Conservation (phyloP, 2,329 filamentous ascomycete genomes). For the Waltergamsia citrina region DNA sequence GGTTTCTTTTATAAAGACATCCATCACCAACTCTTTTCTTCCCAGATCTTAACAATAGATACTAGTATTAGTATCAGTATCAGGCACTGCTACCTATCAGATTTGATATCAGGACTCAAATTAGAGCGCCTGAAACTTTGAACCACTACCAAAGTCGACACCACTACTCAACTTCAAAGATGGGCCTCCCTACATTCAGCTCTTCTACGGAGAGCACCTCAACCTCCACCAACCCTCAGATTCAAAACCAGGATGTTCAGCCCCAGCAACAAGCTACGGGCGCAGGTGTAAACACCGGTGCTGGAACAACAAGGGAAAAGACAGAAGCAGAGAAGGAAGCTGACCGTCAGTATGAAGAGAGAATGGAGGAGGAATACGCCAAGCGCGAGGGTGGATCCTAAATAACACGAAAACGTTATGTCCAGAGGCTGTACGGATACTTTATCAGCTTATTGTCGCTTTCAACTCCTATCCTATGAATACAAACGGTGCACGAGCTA, state of each 20-base stretch:
- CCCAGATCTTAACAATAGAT: too few relatives aligned
- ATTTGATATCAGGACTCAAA: not conserved
- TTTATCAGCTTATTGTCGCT: too few relatives aligned
- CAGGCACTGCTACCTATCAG: not conserved
- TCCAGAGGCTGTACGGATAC: too few relatives aligned
- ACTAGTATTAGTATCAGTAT: too few relatives aligned
- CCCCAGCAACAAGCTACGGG: constrained; percentile 20
- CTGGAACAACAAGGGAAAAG: constrained; percentile 34
- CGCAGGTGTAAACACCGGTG: constrained; percentile 39
- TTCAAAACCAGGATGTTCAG: constrained; percentile 7
- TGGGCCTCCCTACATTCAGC: constrained; percentile 16
- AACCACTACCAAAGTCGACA: constrained; percentile 3
- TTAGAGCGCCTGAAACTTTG: not conserved
- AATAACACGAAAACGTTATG: too few relatives aligned
- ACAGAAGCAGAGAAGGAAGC: constrained; percentile 39
- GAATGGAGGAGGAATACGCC: constrained; percentile 46
- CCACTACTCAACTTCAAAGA: constrained; percentile 4
- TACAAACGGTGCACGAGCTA: too few relatives aligned
- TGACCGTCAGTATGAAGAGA: constrained; percentile 39
- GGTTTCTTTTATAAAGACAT: not conserved
- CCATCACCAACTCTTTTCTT: too few relatives aligned
- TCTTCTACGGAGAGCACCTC: constrained; percentile 3
- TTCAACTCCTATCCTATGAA: too few relatives aligned
- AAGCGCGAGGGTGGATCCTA: constrained; percentile 42
- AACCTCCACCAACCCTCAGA: constrained; percentile 5